phyloP scores from a whole-genome alignment of 352 stramenopile species.

The Phytophthora chlamydospora region DNA sequence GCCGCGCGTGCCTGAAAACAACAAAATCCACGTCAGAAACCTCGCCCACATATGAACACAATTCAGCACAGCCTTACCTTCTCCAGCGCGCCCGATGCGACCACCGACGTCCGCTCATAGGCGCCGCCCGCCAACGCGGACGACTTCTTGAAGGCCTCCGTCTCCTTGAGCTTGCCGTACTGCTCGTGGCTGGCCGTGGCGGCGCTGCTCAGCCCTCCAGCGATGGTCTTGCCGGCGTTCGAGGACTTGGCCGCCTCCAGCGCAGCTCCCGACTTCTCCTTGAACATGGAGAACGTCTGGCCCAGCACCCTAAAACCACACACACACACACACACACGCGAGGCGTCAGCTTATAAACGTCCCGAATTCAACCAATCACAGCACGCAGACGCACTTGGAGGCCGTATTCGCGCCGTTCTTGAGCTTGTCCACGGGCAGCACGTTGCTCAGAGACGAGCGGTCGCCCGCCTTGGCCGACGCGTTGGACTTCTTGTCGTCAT shows the following conservation, averaged over 20 bases:
- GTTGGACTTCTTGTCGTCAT: constrained; percentile 45
- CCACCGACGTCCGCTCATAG: constrained; percentile 67
- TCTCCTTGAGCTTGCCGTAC: constrained; percentile 84
- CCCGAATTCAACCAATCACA: not conserved
- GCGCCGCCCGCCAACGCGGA: constrained; percentile 60
- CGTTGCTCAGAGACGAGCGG: constrained; percentile 75
- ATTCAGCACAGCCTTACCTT: constrained; percentile 44
- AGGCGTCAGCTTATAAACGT: not conserved
- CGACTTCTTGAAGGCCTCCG: constrained; percentile 87
- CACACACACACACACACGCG: constrained; percentile 6
- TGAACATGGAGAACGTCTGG: constrained; percentile 68
- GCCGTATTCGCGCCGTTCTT: constrained; percentile 88
- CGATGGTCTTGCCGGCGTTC: constrained; percentile 73
- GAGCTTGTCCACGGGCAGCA: constrained; percentile 87
- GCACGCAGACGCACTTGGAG: constrained; percentile 56
- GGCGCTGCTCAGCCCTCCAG: constrained; percentile 65
- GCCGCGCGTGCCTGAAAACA: constrained; percentile 59
- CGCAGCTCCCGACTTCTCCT: constrained; percentile 75
- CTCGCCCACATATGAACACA: not conserved
- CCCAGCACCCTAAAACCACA: constrained; percentile 58
- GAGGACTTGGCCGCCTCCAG: constrained; percentile 82
- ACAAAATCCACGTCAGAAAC: constrained; percentile 13
- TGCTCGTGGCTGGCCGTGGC: constrained; percentile 71
- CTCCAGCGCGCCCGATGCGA: constrained; percentile 71
- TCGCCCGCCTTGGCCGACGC: constrained; percentile 55